Evolutionary conservation across 2,329 filamentous ascomycete genomes (phyloP), one percentile per base, ranked within the genome.

Genomic region (Amylocarpus encephaloides): DNA sequence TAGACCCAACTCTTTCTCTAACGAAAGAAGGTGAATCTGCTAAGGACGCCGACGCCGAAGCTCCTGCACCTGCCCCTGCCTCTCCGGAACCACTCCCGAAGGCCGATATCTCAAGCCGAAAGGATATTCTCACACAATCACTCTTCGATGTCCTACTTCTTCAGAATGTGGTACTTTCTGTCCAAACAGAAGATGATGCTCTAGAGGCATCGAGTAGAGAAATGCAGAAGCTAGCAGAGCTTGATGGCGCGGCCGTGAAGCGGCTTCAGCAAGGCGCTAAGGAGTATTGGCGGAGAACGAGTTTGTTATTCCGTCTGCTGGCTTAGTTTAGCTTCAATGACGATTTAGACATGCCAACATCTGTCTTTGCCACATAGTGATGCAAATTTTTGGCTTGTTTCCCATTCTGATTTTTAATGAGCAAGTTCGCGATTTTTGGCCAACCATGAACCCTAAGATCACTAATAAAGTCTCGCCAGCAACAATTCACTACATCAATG

Each of bases 241-340:
- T 76, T 3, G 72, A 76, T 26, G 67, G 72, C 10, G 70, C 67
- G 5, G 71, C 70, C 13, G 68, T 75, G 40, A 79, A 79, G 54
- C 67, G 72, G 39, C 67, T 94, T 34, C 68, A 64, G 58, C 86
- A 84, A 67, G 72, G 75, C 13, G 80, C 88, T 5, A 72, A 76
- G 41, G 88, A 91, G 46, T 94, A 93, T 67, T 93, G 88, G 82
- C 88, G 85, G 71, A 81, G 86, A 62, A 93, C 87, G 10, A 84
- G 79, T 66, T 68, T 96, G 55, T 68, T 96, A 22, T 95, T 96
- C 69, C 89, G 86, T 2, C 70, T 95, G 50, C 69, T 96, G 56
- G 75, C 74, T 30, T 66, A 63, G 53, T 51, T 26, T 26, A 26
- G 22, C 22, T 26, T 26, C 22, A 26, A 26, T 26, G 7, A 4